These are phyloP conservation scores for Pseudocohnilembus persalinus DNA, from an alignment of 169 alveolate genomes.

Conservation along the genomic window DNA sequence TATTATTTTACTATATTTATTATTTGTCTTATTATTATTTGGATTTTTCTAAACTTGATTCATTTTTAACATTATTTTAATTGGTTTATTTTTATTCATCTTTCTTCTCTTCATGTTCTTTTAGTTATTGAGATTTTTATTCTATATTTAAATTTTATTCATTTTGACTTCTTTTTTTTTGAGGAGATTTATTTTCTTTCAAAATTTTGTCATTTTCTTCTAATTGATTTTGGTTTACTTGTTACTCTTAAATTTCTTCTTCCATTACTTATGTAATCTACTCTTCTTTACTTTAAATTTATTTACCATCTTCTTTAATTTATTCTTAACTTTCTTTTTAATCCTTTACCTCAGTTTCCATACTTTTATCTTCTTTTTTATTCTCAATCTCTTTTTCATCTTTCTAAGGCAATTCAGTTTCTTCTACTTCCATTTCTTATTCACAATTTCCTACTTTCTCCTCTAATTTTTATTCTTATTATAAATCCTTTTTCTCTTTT, in stretches of 20 bases:
- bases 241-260: background rate
- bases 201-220: background rate
- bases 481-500: background rate
- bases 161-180: background rate
- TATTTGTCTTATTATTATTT: background rate
- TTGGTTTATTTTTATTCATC: too few species aligned
- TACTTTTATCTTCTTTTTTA: background rate
- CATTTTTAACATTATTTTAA: too few species aligned
- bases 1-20: background rate
- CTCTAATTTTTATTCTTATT: background rate
- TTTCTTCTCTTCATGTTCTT: too few species aligned
- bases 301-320: background rate
- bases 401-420: background rate
- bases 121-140: too few species aligned
- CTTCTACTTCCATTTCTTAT: background rate
- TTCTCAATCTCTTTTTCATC: background rate
- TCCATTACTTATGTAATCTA: background rate
- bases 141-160: too few species aligned
- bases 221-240: background rate
- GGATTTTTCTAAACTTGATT: too few species aligned
- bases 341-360: too few species aligned
- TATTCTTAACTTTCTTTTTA: background rate
- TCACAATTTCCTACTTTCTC: background rate
- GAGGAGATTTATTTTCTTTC: background rate
- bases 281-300: background rate